Evolutionary conservation across 495 filamentous ascomycete genomes (phyloP), one percentile per base, ranked within the genome.

Genomic region (Xylaria intraflava): DNA sequence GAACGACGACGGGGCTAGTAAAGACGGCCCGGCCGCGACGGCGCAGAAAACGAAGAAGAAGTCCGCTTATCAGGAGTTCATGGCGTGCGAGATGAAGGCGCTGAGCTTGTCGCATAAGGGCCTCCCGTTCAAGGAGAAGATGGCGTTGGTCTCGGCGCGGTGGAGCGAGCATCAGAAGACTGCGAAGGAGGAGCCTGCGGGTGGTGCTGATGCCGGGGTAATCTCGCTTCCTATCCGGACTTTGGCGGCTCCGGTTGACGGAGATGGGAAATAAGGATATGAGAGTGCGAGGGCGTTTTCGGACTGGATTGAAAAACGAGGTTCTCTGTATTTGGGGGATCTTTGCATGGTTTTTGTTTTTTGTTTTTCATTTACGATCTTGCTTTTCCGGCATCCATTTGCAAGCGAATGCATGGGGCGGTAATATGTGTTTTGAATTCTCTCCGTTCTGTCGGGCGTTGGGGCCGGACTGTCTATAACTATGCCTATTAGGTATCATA

Each of bases 31-130:
- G 14, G 23, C n/a, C 16, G 19, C 17, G 30, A 17, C 5, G 47
- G 31, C 0, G 19, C 20, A 24, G 8, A 55, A 49, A 52, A 64
- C 66, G 52, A 62, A 64, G 47, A 67, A 69, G 55, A 62, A 59
- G 46, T 77, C 62, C 22, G 80, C 77, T 42, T 91, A 88, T 66
- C 81, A 88, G 60, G 61, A 67, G 7, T 91, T 86, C 65, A 74
- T 84, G 33, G 78, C 80, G 56, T 69, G 70, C 49, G 71, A 82
- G 59, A 81, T 78, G 62, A 64, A 59, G 33, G 63, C 59, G 23
- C 67, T 85, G 6, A 81, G 70, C 67, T 57, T 68, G 20, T 72
- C 69, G 41, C 74, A 81, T 48, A 74, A 75, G 4, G 65, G 67
- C 9, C 66, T 64, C 35, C 22, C 58, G 56, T 73, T 89, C 45